These are phyloP conservation scores for Pseudogymnoascus sp. DNA, from an alignment of 2,329 filamentous ascomycete species.

Conservation along the genomic window DNA sequence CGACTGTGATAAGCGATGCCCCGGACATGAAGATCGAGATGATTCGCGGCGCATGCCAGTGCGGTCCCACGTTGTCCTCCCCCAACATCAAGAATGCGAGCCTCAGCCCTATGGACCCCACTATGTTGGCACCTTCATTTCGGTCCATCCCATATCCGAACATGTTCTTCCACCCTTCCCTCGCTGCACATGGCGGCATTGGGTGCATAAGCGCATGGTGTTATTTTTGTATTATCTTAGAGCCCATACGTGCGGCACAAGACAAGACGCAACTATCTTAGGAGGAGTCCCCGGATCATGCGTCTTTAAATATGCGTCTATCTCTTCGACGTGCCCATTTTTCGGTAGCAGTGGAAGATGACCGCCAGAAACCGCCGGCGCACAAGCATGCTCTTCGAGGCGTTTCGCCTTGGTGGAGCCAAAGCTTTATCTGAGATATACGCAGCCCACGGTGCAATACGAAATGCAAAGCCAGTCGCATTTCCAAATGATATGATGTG, in stretches of 20 bases:
- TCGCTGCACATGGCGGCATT: background rate
- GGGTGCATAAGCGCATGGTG: background rate
- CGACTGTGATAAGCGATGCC: background rate
- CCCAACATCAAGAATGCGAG: background rate
- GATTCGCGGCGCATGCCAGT: background rate
- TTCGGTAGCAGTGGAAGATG: background rate
- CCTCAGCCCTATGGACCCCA: background rate
- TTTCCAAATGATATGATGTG: conserved; percentile 38
- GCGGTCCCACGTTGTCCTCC: background rate
- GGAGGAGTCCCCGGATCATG: background rate
- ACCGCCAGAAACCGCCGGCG: background rate
- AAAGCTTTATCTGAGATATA: conserved; percentile 10
- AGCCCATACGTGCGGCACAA: background rate
- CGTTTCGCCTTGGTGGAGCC: background rate
- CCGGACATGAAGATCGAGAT: background rate
- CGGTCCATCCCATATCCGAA: background rate
- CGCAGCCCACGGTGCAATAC: conserved; percentile 2
- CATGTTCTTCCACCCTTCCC: background rate
- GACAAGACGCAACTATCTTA: background rate
- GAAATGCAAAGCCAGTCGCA: conserved; percentile 2
- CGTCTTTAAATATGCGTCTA: background rate
- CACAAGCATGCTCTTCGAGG: background rate
- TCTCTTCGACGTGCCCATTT: background rate
- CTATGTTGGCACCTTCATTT: background rate
- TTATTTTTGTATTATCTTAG: background rate